Evolutionary conservation across 768 basidiomycete species (phyloP).

Genomic region (Tricholoma matsutake): DNA sequence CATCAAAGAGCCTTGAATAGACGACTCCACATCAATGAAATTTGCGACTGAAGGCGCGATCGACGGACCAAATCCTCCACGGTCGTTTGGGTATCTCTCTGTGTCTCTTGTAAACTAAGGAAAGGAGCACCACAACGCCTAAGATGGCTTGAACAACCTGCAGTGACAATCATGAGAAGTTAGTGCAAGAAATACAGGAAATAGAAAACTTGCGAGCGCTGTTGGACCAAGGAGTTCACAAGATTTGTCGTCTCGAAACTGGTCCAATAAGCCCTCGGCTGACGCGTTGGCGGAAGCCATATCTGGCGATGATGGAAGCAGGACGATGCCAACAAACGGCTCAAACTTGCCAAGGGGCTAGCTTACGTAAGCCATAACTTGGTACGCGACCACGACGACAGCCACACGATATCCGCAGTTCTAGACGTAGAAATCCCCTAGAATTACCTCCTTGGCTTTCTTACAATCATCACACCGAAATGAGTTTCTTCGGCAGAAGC

Average conservation of each 20-base stretch:
- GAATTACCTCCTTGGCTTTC: not conserved
- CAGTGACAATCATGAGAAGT: conserved; percentile 49
- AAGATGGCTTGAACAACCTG: conserved; percentile 82
- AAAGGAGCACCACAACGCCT: conserved; percentile 88
- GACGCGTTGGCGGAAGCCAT: conserved; percentile 4
- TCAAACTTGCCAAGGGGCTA: not conserved
- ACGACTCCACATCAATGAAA: conserved; percentile 11
- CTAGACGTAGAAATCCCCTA: not conserved
- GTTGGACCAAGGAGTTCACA: conserved; percentile 52
- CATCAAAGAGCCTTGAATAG: conserved; percentile 75
- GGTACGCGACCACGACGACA: not conserved
- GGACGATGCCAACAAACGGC: not conserved
- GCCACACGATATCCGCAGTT: not conserved
- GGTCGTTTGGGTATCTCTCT: conserved; percentile 81
- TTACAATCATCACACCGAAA: conserved; percentile 17
- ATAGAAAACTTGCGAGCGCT: conserved; percentile 38
- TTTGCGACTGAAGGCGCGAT: not conserved
- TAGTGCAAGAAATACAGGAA: conserved; percentile 26
- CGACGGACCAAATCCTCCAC: conserved; percentile 86
- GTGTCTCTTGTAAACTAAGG: conserved; percentile 85
- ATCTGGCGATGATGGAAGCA: not conserved
- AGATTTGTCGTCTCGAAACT: conserved; percentile 45
- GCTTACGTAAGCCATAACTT: conserved; percentile 1
- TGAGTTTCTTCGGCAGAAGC: conserved; percentile 49
- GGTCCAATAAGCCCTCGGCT: conserved; percentile 11